A percentile compares a stretch with the other conserved stretches of the same genome.
phyloP scores from a whole-genome alignment of 2,329 filamentous ascomycete species.

The Endocalyx cinctus region DNA sequence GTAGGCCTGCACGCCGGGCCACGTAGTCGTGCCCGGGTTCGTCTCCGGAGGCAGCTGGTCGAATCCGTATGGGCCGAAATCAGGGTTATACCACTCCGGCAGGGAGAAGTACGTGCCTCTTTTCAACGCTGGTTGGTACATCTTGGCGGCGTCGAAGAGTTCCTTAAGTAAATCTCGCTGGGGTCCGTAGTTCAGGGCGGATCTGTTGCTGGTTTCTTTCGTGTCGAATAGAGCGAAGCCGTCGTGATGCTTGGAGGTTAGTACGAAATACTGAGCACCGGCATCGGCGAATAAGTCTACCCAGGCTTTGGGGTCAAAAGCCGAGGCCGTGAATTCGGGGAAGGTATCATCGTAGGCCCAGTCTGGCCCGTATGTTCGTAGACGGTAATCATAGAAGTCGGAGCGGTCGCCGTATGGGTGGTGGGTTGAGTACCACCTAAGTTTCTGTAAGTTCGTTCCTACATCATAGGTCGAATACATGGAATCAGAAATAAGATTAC shows the following conservation, averaged over 20 bases:
- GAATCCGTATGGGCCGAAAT: conserved; percentile 40
- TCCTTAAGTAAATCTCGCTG: conserved; percentile 36
- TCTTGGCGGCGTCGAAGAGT: conserved; percentile 37
- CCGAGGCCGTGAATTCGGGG: conserved; percentile 44
- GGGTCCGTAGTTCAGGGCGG: conserved; percentile 36
- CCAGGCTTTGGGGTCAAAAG: conserved; percentile 44
- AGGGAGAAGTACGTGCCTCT: conserved; percentile 45
- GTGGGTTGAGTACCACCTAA: conserved; percentile 29
- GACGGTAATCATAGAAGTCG: conserved; percentile 43
- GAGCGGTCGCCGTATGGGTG: conserved; percentile 37
- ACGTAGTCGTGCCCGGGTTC: conserved; percentile 25
- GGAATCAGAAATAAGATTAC: conserved; percentile 2
- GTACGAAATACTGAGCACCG: conserved; percentile 40
- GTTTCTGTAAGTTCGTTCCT: neutral
- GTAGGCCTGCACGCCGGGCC: conserved; percentile 32
- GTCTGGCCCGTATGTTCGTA: conserved; percentile 45
- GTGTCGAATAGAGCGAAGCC: conserved; percentile 42
- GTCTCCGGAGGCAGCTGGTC: conserved; percentile 23
- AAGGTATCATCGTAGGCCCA: conserved; percentile 54
- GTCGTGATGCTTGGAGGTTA: conserved; percentile 44
- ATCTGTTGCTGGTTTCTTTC: conserved; percentile 32
- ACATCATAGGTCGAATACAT: neutral
- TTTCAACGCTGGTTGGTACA: conserved; percentile 35
- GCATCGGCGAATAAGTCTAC: conserved; percentile 33
- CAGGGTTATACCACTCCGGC: conserved; percentile 46